Conservation (phyloP, 1,284 basidiomycete genomes). For the Trametes pubescens region DNA sequence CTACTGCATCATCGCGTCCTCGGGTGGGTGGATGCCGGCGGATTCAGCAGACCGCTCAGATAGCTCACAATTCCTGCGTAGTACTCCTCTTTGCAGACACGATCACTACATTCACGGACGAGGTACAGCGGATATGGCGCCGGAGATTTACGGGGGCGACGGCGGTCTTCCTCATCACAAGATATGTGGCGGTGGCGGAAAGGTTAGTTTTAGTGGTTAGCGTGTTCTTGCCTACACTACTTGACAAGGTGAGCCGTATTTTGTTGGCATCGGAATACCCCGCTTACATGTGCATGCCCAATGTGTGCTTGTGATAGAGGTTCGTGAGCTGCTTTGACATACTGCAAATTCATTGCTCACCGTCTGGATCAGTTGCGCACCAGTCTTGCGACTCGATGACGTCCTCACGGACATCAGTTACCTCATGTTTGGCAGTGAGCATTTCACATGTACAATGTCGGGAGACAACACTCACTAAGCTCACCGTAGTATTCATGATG, state of each 20-base stretch:
- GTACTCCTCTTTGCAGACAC: constrained; percentile 29
- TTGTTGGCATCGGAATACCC: background rate
- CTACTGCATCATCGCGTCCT: constrained; percentile 31
- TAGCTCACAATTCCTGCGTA: background rate
- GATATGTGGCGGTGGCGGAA: constrained; percentile 30
- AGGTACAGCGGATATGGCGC: constrained; percentile 35
- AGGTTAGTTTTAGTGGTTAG: constrained; percentile 24
- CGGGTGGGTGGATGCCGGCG: constrained; percentile 10
- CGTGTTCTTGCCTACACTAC: constrained; percentile 23
- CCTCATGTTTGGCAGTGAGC: constrained; percentile 30
- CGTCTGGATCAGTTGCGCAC: constrained; percentile 24
- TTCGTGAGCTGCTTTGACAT: background rate
- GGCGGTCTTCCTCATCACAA: constrained; percentile 30
- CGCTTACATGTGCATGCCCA: background rate
- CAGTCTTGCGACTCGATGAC: constrained; percentile 32
- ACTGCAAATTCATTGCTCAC: background rate
- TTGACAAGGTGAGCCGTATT: constrained; percentile 18
- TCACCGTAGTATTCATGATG: constrained; percentile 27
- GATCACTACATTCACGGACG: constrained; percentile 30
- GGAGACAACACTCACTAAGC: background rate
- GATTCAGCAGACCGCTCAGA: background rate
- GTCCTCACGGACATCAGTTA: constrained; percentile 30
- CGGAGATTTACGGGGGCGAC: constrained; percentile 31
- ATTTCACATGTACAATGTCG: background rate
- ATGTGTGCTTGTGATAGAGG: constrained; percentile 7